Conservation (phyloP, 306 rosid species). For the Senna tora region DNA sequence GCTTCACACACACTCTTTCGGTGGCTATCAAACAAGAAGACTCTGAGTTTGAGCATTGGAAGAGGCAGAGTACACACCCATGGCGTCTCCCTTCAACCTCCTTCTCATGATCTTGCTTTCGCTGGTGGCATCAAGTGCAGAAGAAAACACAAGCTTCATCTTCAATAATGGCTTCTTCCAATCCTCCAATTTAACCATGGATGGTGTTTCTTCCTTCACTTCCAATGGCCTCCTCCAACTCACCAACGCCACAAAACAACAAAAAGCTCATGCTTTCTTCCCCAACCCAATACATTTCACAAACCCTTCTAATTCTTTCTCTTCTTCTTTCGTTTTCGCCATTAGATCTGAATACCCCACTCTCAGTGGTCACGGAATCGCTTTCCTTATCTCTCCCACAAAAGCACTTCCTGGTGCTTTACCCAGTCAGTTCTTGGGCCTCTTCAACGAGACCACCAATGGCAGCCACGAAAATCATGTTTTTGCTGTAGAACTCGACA, state of each 20-base stretch:
- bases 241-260: constrained; percentile 54
- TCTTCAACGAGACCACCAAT: constrained; percentile 48
- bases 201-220: constrained; percentile 53
- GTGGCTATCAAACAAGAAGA: neutral
- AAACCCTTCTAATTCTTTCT: constrained; percentile 58
- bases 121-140: constrained; percentile 20
- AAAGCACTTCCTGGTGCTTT: constrained; percentile 47
- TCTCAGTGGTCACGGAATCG: constrained; percentile 67
- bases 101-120: constrained; percentile 30
- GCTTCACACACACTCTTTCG: constrained; percentile 1
- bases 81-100: constrained; percentile 48
- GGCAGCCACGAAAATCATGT: constrained; percentile 52
- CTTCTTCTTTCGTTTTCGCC: constrained; percentile 65
- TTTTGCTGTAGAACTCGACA: constrained; percentile 68
- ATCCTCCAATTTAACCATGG: constrained; percentile 44
- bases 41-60: neutral
- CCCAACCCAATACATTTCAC: constrained; percentile 53
- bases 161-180: constrained; percentile 60
- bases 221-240: constrained; percentile 56
- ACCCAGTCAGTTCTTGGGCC: constrained; percentile 58
- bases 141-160: constrained; percentile 46
- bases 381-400: constrained; percentile 57
- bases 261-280: constrained; percentile 61
- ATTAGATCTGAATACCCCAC: constrained; percentile 41
- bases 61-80: constrained; percentile 8